Evolutionary conservation across 805 yeast genomes (phyloP), one percentile per base, ranked within the genome.

Genomic region (Candida stauntonica): DNA sequence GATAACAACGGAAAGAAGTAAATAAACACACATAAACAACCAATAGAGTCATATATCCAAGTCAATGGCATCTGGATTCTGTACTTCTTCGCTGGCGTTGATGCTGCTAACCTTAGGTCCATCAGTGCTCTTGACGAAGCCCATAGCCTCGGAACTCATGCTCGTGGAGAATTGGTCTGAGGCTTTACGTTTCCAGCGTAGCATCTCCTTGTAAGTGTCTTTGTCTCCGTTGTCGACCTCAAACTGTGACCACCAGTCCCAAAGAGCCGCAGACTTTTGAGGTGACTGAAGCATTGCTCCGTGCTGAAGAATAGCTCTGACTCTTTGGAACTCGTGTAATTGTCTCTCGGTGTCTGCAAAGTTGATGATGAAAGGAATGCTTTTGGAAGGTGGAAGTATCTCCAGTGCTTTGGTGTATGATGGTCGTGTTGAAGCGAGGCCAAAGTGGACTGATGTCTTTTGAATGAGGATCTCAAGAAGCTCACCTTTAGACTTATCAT

Each of bases 191-290:
- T 79, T 82, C 44, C 66, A 64, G 32, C 80, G 62, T 17, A 86
- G 57, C 89, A 88, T 81, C 16, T 79, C 81, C 50, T 83, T 86
- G 57, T 74, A 87, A 0, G 83, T 74, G 3, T 68, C 70, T 51
- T 84, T 93, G 42, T 72, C 63, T 5, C 98, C 98, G 56, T 75
- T 48, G 12, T 72, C 67, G 24, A 84, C 56, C 55, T 89, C 98
- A 57, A 88, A 86, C 9, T 64, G 55, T 38, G 79, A 79, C 95
- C 95, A 89, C 20, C 60, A 58, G 1, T 61, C 62, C 95, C 95
- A 87, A 23, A 78, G 54, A 2, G 37, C 42, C 41, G 21, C 16
- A 21, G 63, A 58, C 13, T 54, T 52, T 2, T 44, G 35, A 5
- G 70, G 66, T 32, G 70, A 57, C 3, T 67, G 47, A 15, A 66